Evolutionary conservation across 179 eudicot species (phyloP).

Genomic region (Drosera spatulata): DNA sequence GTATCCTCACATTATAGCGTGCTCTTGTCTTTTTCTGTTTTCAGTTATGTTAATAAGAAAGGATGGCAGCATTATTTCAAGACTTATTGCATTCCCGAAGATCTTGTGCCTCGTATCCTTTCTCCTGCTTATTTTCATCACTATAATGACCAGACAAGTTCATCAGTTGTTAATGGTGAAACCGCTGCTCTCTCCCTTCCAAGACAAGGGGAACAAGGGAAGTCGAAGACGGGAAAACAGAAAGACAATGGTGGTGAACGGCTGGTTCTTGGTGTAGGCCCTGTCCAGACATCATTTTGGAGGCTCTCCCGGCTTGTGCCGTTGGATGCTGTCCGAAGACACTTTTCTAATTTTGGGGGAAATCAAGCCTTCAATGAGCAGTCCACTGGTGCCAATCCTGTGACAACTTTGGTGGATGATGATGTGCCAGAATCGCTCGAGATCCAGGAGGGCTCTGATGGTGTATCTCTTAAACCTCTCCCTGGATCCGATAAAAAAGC

Average conservation of each 20-base stretch:
- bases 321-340: conserved; percentile 63
- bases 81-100: conserved; percentile 98
- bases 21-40: conserved; percentile 7
- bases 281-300: conserved; percentile 89
- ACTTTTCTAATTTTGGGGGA: conserved; percentile 41
- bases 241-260: conserved; percentile 64
- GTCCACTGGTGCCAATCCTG: conserved; percentile 25
- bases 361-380: conserved; percentile 31
- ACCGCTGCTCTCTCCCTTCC: conserved; percentile 19
- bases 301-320: conserved; percentile 91
- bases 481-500: conserved; percentile 29
- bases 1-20: background rate
- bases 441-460: conserved; percentile 86
- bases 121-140: conserved; percentile 99
- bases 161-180: conserved; percentile 19
- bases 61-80: conserved; percentile 94
- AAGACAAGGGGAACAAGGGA: conserved; percentile 26
- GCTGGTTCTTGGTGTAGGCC: conserved; percentile 93
- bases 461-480: conserved; percentile 79
- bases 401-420: conserved; percentile 35
- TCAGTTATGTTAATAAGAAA: conserved; percentile 81
- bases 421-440: conserved; percentile 66
- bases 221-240: conserved; percentile 30
- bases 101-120: conserved; percentile 81
- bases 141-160: conserved; percentile 47